Evolutionary conservation across 1,284 basidiomycete species (phyloP).

Genomic region (Agaricales sp.): DNA sequence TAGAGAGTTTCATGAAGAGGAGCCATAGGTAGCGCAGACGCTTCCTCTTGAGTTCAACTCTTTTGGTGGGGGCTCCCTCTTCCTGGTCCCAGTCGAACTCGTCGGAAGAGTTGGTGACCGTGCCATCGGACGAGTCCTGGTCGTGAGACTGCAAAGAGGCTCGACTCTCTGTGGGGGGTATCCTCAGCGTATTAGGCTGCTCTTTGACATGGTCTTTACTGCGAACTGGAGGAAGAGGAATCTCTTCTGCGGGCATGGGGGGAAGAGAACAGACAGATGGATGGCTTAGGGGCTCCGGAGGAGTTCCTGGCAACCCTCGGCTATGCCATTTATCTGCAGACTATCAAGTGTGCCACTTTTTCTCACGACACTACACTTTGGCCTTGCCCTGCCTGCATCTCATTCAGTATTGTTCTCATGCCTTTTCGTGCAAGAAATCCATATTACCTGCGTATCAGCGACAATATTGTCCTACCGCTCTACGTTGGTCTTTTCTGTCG

Average conservation of each 20-base stretch:
- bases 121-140: conserved; percentile 37
- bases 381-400: too few species aligned
- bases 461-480: conserved; percentile 51
- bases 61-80: conserved; percentile 7
- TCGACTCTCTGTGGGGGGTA: too few species aligned
- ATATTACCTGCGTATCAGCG: conserved; percentile 63
- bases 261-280: too few species aligned
- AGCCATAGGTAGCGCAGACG: conserved; percentile 48
- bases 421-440: conserved; percentile 49
- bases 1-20: conserved; percentile 57
- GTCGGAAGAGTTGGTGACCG: conserved; percentile 51
- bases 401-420: conserved; percentile 25
- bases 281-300: too few species aligned
- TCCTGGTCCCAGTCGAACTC: conserved; percentile 65
- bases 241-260: not conserved
- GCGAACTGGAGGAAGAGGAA: not conserved
- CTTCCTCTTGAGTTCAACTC: conserved; percentile 29
- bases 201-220: not conserved
- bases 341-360: too few species aligned
- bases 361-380: too few species aligned
- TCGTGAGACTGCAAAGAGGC: not conserved
- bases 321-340: too few species aligned
- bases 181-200: not conserved
- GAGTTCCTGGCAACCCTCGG: too few species aligned
- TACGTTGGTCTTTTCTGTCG: conserved; percentile 33